phyloP scores from a whole-genome alignment of 2,329 filamentous ascomycete genomes.

The Thielaviopsis punctulata region DNA sequence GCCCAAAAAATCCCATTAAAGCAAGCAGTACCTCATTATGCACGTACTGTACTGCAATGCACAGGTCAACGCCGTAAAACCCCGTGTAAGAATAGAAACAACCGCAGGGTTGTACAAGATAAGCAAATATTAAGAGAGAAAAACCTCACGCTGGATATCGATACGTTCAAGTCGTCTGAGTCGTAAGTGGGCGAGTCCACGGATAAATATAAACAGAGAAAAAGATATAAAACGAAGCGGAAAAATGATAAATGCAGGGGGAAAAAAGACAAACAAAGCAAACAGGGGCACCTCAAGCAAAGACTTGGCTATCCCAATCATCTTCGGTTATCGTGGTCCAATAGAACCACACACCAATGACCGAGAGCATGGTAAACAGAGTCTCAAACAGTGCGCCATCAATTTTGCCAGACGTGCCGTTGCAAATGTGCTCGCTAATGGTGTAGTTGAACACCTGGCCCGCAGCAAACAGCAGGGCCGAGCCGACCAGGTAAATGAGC shows the following conservation, averaged over 20 bases:
- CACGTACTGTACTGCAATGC: background rate
- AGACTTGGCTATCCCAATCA: conserved; percentile 55
- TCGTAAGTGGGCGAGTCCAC: conserved; percentile 6
- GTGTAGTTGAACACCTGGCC: conserved; percentile 96
- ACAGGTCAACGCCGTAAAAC: background rate
- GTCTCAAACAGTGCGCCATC: conserved; percentile 89
- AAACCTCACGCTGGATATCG: no score
- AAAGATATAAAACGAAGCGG: background rate
- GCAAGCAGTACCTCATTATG: background rate
- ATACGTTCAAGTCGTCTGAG: background rate
- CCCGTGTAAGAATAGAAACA: background rate
- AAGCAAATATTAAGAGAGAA: background rate
- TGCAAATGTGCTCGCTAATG: conserved; percentile 78
- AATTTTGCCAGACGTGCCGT: conserved; percentile 66
- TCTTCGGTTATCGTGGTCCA: conserved; percentile 99
- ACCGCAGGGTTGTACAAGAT: background rate
- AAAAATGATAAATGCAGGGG: background rate
- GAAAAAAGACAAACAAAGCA: background rate
- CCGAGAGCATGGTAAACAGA: conserved; percentile 72
- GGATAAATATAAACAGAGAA: background rate
- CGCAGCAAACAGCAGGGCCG: conserved; percentile 68
- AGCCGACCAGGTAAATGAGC: conserved; percentile 70
- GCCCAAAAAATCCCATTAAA: background rate
- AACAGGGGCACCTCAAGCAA: background rate
- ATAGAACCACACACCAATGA: conserved; percentile 78